phyloP scores from a whole-genome alignment of 2,329 filamentous ascomycete species.

The Tothia fuscella region DNA sequence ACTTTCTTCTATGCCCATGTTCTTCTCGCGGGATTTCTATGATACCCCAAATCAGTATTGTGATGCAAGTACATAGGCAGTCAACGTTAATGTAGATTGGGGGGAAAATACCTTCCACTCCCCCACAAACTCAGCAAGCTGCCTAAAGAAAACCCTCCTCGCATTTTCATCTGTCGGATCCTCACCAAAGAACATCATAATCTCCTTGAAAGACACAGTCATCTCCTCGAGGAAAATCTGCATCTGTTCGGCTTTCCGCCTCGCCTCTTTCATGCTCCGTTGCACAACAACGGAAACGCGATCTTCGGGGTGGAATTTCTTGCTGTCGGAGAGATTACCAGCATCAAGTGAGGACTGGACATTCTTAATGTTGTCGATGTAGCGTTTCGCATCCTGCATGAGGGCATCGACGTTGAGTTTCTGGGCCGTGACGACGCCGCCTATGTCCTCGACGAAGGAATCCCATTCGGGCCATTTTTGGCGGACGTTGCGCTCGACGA shows the following conservation, averaged over 20 bases:
- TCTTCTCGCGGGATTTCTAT: slow-evolving; percentile 84
- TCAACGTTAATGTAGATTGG: slow-evolving; percentile 11
- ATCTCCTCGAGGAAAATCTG: slow-evolving; percentile 88
- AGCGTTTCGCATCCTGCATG: slow-evolving; percentile 73
- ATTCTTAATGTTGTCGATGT: slow-evolving; percentile 90
- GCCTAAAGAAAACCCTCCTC: slow-evolving; percentile 89
- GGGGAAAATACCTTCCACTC: slow-evolving; percentile 66
- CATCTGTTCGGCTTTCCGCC: slow-evolving; percentile 93
- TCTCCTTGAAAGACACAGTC: slow-evolving; percentile 81
- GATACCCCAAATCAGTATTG: too few species aligned
- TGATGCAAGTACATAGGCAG: slow-evolving; percentile 7
- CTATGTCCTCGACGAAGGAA: slow-evolving; percentile 73
- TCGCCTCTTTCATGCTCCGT: slow-evolving; percentile 89
- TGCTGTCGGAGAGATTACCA: slow-evolving; percentile 89
- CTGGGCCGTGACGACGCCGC: slow-evolving; percentile 62
- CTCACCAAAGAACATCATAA: slow-evolving; percentile 94
- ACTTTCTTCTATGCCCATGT: slow-evolving; percentile 68
- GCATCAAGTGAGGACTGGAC: slow-evolving; percentile 84
- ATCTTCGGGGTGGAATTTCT: slow-evolving; percentile 96
- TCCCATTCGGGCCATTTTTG: slow-evolving; percentile 97
- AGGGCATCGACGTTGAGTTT: slow-evolving; percentile 95
- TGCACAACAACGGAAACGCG: slow-evolving; percentile 86
- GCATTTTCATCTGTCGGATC: slow-evolving; percentile 84
- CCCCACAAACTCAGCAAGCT: slow-evolving; percentile 76
- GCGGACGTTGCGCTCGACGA: slow-evolving; percentile 91